These are phyloP conservation scores for Cryptosporidium ubiquitum DNA, from an alignment of 169 alveolate genomes.

Conservation along the genomic window DNA sequence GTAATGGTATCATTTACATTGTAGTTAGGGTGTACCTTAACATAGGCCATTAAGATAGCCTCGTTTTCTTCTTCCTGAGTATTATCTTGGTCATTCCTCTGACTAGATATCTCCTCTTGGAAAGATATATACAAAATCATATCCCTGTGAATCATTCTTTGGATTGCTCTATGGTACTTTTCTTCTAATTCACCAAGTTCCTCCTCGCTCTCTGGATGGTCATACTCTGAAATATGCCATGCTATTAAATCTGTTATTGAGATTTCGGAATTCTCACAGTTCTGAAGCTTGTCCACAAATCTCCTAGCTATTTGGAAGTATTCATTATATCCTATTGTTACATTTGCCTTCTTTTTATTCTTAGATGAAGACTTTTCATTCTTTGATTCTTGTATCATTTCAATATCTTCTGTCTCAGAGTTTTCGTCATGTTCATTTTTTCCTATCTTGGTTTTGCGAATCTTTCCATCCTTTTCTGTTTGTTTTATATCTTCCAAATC, in stretches of 20 bases:
- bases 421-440: not conserved
- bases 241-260: conserved; percentile 35
- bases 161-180: conserved; percentile 47
- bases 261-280: conserved; percentile 1
- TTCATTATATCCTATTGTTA: conserved; percentile 44
- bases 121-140: conserved; percentile 55
- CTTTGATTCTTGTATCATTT: not conserved
- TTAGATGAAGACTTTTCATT: not conserved
- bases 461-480: not conserved
- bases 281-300: conserved; percentile 14
- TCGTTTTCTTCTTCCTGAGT: conserved; percentile 7
- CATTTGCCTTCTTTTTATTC: conserved; percentile 4
- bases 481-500: not conserved
- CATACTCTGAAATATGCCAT: conserved; percentile 65
- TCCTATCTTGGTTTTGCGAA: not conserved
- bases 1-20: not conserved
- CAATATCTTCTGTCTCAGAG: not conserved
- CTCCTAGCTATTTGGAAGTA: conserved; percentile 66
- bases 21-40: conserved; percentile 61
- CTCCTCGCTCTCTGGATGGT: conserved; percentile 67
- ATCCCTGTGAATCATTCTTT: conserved; percentile 67
- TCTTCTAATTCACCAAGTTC: conserved; percentile 46
- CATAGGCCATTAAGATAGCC: not conserved
- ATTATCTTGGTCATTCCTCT: not conserved
- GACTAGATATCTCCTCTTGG: conserved; percentile 38